phyloP scores from a whole-genome alignment of 495 filamentous ascomycete genomes.

The Barbatosphaeria neglecta region DNA sequence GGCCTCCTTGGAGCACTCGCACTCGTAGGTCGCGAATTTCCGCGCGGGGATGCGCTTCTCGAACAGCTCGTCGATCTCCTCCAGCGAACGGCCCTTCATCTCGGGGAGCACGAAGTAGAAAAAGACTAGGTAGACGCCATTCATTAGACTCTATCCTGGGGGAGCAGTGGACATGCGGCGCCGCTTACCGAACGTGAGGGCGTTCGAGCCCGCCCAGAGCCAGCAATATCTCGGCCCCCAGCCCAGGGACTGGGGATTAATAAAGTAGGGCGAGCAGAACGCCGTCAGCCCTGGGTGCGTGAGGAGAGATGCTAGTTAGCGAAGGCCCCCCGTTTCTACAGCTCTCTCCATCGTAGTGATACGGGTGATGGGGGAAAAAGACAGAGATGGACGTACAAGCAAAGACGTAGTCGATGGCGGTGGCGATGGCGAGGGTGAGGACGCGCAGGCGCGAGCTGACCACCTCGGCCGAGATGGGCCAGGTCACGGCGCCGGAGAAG shows the following conservation, averaged over 20 bases:
- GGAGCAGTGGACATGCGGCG: neutral
- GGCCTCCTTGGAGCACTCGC: conserved; percentile 7
- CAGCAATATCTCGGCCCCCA: conserved; percentile 31
- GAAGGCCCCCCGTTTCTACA: too few species aligned
- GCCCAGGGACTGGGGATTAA: conserved; percentile 26
- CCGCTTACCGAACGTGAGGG: conserved; percentile 11
- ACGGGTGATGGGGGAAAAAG: too few species aligned
- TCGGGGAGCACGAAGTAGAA: conserved; percentile 30
- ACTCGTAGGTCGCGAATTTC: conserved; percentile 17
- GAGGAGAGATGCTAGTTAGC: too few species aligned
- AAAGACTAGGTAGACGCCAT: conserved; percentile 19
- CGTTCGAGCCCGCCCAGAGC: conserved; percentile 24
- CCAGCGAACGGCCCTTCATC: conserved; percentile 40
- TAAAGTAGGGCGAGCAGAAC: conserved; percentile 27
- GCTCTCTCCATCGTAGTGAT: too few species aligned
- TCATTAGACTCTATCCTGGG: neutral
- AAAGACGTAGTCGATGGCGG: conserved; percentile 25
- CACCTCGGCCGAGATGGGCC: conserved; percentile 22
- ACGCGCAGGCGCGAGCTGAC: conserved; percentile 27
- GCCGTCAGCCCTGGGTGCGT: conserved; percentile 17
- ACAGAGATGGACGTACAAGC: conserved; percentile 12
- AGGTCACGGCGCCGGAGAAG: conserved; percentile 29
- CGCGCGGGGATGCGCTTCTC: conserved; percentile 17
- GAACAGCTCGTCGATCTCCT: conserved; percentile 41
- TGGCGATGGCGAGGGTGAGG: conserved; percentile 27